A percentile compares a stretch with the other conserved stretches of the same genome.
Evolutionary conservation across 2,329 filamentous ascomycete species (phyloP).

Genomic region (Monosporascus sp.): DNA sequence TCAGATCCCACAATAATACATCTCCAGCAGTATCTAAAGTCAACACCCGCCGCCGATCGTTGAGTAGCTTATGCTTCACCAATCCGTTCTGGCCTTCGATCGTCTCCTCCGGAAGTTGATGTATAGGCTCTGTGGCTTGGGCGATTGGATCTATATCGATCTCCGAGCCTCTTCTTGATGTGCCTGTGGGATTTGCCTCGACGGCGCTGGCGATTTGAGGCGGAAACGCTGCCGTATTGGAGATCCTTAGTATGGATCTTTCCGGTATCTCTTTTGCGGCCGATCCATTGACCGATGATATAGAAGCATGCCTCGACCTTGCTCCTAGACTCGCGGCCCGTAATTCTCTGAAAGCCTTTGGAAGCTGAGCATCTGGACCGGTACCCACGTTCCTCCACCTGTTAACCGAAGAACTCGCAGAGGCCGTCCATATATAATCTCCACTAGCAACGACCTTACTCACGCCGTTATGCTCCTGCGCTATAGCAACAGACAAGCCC

Average conservation of each 20-base stretch:
- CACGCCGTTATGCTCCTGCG: slow-evolving; percentile 84
- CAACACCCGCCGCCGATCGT: slow-evolving; percentile 81
- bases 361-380: slow-evolving; percentile 62
- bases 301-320: slow-evolving; percentile 30
- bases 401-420: slow-evolving; percentile 85
- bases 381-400: slow-evolving; percentile 86
- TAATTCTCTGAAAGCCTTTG: slow-evolving; percentile 46
- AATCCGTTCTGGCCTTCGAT: slow-evolving; percentile 94
- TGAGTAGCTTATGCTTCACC: slow-evolving; percentile 87
- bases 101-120: slow-evolving; percentile 67
- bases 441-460: slow-evolving; percentile 62
- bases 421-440: slow-evolving; percentile 84
- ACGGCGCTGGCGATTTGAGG: slow-evolving; percentile 46
- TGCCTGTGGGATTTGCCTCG: slow-evolving; percentile 43
- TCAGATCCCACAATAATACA: slow-evolving; percentile 88
- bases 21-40: slow-evolving; percentile 94
- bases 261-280: slow-evolving; percentile 65
- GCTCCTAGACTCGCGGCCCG: slow-evolving; percentile 35
- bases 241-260: slow-evolving; percentile 74
- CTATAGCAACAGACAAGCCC: slow-evolving; percentile 82
- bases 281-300: slow-evolving; percentile 26
- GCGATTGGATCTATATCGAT: slow-evolving; percentile 44
- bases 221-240: slow-evolving; percentile 76
- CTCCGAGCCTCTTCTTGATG: slow-evolving; percentile 53
- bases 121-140: slow-evolving; percentile 55